These are phyloP conservation scores for Fusarium torulosum DNA, from an alignment of 2,329 filamentous ascomycete species.

Conservation along the genomic window DNA sequence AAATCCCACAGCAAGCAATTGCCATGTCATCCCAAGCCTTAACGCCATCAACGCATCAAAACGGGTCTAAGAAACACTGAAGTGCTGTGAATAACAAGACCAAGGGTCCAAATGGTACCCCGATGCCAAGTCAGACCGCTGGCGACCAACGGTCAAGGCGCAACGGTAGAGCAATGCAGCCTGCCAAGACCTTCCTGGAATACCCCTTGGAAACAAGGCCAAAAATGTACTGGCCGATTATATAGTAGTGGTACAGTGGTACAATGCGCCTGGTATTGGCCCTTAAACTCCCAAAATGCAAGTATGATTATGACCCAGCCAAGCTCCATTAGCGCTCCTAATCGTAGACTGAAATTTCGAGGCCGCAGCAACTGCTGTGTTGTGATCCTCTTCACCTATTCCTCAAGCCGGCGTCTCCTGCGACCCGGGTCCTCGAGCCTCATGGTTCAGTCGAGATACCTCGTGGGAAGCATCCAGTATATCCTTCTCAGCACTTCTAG, in stretches of 20 bases:
- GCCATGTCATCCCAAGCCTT: not conserved
- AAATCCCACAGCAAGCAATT: not conserved
- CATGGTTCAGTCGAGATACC: conserved; percentile 22
- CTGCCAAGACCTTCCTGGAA: conserved; percentile 10
- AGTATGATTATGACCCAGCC: conserved; percentile 38
- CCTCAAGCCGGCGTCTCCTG: conserved; percentile 29
- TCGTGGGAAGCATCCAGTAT: conserved; percentile 25
- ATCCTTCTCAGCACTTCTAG: conserved; percentile 43
- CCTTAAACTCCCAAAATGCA: conserved; percentile 45
- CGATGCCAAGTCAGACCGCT: conserved; percentile 26
- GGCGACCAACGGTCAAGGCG: not conserved
- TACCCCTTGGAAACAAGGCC: conserved; percentile 11
- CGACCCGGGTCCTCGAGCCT: conserved; percentile 18
- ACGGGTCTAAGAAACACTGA: conserved; percentile 7
- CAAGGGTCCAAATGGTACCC: conserved; percentile 4
- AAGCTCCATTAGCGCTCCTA: conserved; percentile 45
- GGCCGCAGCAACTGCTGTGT: conserved; percentile 45
- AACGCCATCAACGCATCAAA: not conserved
- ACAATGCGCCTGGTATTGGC: conserved; percentile 42
- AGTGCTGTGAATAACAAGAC: conserved; percentile 4
- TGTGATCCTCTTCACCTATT: conserved; percentile 34
- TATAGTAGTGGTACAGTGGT: conserved; percentile 36
- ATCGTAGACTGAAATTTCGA: conserved; percentile 30
- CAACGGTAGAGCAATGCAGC: conserved; percentile 12
- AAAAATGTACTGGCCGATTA: conserved; percentile 28